Evolutionary conservation across 495 filamentous ascomycete species (phyloP), one percentile per base, ranked within the genome.

Genomic region (Chaetomidium leptoderma): DNA sequence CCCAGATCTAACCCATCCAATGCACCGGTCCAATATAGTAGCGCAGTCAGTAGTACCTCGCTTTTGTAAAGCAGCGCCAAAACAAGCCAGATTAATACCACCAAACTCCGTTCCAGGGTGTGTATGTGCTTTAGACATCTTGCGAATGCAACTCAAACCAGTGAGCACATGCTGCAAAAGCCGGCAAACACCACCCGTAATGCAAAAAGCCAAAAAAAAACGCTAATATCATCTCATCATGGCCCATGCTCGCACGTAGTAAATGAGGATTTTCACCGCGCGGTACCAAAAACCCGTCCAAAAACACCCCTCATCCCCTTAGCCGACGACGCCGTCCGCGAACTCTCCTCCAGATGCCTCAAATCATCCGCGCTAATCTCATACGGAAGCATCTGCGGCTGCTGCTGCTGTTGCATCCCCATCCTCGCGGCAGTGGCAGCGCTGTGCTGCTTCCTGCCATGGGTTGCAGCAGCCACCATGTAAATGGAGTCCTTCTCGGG

Each of bases 341-440:
- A 14, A 17, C 14, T 11, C 47, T 37, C 69, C 59, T 76, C 73
- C 29, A 77, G 44, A 37, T 62, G 62, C 51, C 68, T 68, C 48
- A 74, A 60, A 50, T 76, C 69, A 39, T 76, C 76, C 4, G 66
- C 64, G 54, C 66, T 74, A 49, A 80, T 78, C 65, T 80, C 76
- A 60, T 76, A 78, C 7, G 76, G 74, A 6, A 80, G 70, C 40
- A 67, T 64, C 57, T 63, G 27, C 29, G 11, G 35, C 51, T 50
- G 39, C 46, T 63, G 50, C 36, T 57, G 30, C 42, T 51, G 36
- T 21, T 35, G 30, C n/a, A n/a, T n/a, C n/a, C n/a, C n/a, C n/a
- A n/a, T n/a, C n/a, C n/a, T n/a, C n/a, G n/a, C n/a, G n/a, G n/a
- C n/a, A n/a, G n/a, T n/a, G n/a, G n/a, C n/a, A n/a, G n/a, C 57